Evolutionary conservation across 2,329 filamentous ascomycete species (phyloP).

Genomic region (Bipolaris victoriae): DNA sequence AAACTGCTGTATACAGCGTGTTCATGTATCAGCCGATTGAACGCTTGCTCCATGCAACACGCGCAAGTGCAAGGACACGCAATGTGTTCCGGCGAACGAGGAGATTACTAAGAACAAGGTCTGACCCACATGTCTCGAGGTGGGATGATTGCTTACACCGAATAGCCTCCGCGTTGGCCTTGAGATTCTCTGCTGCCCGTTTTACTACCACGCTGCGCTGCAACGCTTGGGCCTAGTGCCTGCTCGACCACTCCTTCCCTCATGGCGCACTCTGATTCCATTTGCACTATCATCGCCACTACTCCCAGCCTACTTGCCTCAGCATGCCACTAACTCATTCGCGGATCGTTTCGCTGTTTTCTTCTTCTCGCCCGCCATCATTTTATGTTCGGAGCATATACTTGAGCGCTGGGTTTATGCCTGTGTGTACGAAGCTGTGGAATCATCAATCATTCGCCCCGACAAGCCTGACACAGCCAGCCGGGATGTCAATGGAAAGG

Average conservation of each 20-base stretch:
- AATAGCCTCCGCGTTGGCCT: constrained; percentile 37
- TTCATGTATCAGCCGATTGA: constrained; percentile 37
- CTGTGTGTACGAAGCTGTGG: constrained; percentile 38
- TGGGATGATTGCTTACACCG: constrained; percentile 10
- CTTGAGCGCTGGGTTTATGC: constrained; percentile 37
- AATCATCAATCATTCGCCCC: constrained; percentile 37
- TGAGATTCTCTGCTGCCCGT: constrained; percentile 40
- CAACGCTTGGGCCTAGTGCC: constrained; percentile 42
- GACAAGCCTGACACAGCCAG: constrained; percentile 38
- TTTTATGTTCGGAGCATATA: constrained; percentile 35
- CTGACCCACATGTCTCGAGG: constrained; percentile 4
- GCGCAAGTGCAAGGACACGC: constrained; percentile 28
- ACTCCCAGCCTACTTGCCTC: constrained; percentile 26
- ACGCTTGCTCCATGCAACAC: constrained; percentile 31
- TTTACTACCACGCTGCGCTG: constrained; percentile 40
- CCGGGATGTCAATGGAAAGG: constrained; percentile 29
- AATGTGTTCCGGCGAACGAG: constrained; percentile 31
- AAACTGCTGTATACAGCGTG: constrained; percentile 27
- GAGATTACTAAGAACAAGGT: constrained; percentile 30
- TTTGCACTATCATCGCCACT: constrained; percentile 40
- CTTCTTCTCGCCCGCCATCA: constrained; percentile 36
- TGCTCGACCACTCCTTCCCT: constrained; percentile 36
- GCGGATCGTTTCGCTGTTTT: constrained; percentile 21
- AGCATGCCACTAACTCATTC: constrained; percentile 23
- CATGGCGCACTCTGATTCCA: constrained; percentile 35